A percentile compares a stretch with the other conserved stretches of the same genome.
phyloP scores from a whole-genome alignment of 495 filamentous ascomycete genomes.

The Tricharina praecox region DNA sequence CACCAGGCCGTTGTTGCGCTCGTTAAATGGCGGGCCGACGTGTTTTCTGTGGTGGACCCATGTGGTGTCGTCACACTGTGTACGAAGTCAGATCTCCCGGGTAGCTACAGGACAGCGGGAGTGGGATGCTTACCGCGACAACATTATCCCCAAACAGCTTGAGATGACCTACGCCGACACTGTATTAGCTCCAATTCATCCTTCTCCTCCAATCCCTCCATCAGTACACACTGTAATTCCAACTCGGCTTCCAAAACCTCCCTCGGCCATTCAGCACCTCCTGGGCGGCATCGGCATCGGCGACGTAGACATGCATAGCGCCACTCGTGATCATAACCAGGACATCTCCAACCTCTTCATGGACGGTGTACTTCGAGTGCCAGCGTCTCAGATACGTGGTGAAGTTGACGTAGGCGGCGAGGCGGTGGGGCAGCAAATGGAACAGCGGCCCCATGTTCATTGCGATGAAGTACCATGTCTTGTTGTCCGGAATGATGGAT shows the following conservation, averaged over 20 bases:
- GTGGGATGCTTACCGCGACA: conserved; percentile 26
- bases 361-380: conserved; percentile 26
- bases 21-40: conserved; percentile 31
- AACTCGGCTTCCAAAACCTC: conserved; percentile 11
- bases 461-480: conserved; percentile 24
- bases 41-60: conserved; percentile 32
- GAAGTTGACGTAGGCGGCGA: conserved; percentile 20
- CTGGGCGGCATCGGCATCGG: conserved; percentile 7
- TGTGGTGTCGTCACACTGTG: conserved; percentile 26
- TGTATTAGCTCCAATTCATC: not conserved
- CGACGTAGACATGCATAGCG: conserved; percentile 20
- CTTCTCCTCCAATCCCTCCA: not conserved
- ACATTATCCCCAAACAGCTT: conserved; percentile 30
- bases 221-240: conserved; percentile 12
- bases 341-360: conserved; percentile 27
- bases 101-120: conserved; percentile 1
- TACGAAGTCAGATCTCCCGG: conserved; percentile 1
- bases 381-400: conserved; percentile 18
- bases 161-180: conserved; percentile 24
- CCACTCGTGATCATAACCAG: conserved; percentile 28
- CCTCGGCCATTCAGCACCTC: conserved; percentile 5
- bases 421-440: conserved; percentile 19
- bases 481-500: conserved; percentile 22
- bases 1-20: conserved; percentile 30
- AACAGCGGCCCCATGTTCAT: conserved; percentile 6